Percentiles rank a stretch among this genome's conserved stretches.
phyloP scores from a whole-genome alignment of 2,329 filamentous ascomycete genomes.

The Pezicula radicicola region DNA sequence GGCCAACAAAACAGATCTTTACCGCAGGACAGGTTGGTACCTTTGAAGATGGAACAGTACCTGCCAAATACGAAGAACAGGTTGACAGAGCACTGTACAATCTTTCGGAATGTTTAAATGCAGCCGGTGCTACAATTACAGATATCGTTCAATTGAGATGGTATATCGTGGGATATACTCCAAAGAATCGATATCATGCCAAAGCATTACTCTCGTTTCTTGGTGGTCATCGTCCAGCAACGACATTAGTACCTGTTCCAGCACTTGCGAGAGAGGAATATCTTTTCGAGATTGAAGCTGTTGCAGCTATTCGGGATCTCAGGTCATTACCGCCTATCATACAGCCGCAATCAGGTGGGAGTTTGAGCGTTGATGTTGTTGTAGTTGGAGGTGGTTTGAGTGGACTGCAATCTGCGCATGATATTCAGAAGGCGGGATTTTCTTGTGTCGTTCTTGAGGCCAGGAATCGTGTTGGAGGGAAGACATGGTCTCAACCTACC shows the following conservation, averaged over 20 bases:
- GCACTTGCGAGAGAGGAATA: neutral
- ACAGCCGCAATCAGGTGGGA: neutral
- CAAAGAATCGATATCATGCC: neutral
- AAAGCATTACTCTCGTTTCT: neutral
- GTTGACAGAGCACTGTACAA: neutral
- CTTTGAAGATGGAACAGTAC: neutral
- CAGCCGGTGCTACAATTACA: neutral
- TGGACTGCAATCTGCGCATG: slow-evolving; percentile 14
- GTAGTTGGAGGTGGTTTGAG: slow-evolving; percentile 9
- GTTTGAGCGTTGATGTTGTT: slow-evolving; percentile 6
- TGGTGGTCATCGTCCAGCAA: neutral
- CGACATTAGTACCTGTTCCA: neutral
- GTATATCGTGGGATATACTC: neutral
- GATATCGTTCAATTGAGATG: neutral
- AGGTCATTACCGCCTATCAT: neutral
- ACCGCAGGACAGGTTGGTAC: neutral
- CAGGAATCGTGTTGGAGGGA: slow-evolving; percentile 39
- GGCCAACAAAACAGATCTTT: neutral
- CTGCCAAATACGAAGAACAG: neutral
- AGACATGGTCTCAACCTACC: slow-evolving; percentile 25
- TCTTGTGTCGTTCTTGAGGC: slow-evolving; percentile 35
- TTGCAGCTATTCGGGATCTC: neutral
- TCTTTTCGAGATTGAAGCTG: neutral
- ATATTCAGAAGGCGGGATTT: slow-evolving; percentile 13
- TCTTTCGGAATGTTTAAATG: neutral